phyloP scores from a whole-genome alignment of 2,329 filamentous ascomycete genomes.

The Tympanopsis confertula region DNA sequence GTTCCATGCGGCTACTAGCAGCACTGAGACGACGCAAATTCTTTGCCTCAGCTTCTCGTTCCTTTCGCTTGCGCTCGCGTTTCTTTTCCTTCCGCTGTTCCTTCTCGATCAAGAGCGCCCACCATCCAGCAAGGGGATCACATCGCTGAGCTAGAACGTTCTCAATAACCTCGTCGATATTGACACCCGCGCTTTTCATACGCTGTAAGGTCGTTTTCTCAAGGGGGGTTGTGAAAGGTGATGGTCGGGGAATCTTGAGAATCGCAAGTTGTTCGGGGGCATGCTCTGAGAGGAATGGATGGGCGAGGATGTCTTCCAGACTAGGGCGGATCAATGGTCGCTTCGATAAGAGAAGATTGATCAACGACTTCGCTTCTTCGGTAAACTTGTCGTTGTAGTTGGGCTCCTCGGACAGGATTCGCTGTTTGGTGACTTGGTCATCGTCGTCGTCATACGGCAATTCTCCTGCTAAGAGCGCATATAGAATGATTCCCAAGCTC shows the following conservation, averaged over 20 bases:
- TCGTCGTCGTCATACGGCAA: conserved; percentile 66
- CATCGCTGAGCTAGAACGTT: conserved; percentile 61
- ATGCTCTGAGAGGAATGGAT: conserved; percentile 58
- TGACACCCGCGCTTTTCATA: conserved; percentile 64
- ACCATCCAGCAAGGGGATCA: conserved; percentile 63
- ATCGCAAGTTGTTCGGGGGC: conserved; percentile 62
- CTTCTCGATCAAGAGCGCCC: conserved; percentile 62
- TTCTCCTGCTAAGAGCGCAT: conserved; percentile 46
- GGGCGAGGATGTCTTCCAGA: conserved; percentile 53
- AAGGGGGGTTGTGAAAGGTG: conserved; percentile 56
- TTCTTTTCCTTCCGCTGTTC: conserved; percentile 59
- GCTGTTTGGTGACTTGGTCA: conserved; percentile 54
- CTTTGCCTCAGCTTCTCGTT: conserved; percentile 54
- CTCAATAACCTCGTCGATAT: conserved; percentile 65
- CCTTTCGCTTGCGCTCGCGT: conserved; percentile 54
- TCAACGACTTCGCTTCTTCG: conserved; percentile 48
- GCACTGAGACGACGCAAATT: conserved; percentile 55
- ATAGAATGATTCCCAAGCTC: conserved; percentile 51
- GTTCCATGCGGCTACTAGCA: conserved; percentile 54
- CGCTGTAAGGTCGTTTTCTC: conserved; percentile 64
- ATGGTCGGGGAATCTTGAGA: conserved; percentile 55
- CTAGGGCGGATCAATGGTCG: conserved; percentile 54
- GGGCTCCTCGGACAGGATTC: conserved; percentile 57
- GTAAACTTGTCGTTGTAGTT: conserved; percentile 55
- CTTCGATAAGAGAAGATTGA: conserved; percentile 55